Base-by-base conservation (phyloP, 1,139 yeast genomes). In the Meyerozyma carpophila region DNA sequence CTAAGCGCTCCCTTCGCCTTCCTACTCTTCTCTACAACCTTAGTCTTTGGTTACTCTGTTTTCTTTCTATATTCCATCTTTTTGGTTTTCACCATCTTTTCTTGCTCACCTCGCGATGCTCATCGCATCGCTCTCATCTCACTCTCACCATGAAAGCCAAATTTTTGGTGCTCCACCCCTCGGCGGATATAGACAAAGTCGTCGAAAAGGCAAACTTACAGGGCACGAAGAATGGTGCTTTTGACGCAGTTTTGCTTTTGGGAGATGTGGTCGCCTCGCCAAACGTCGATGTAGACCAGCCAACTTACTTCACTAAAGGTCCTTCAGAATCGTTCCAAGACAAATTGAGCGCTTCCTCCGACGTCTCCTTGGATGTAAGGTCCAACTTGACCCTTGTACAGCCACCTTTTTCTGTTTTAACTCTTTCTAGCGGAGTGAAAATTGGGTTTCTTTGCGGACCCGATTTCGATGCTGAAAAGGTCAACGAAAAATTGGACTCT, bases 191-290 rank as follows among this genome's bases (percentile, higher is more conserved):
- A 5, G 68, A 66, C 1, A 66, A 65, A 39, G 73, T 79, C 0
- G 53, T 80, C 8, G 62, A 57, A 10, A 80, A 81, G 46, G 70
- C 81, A 3, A 77, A 77, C 52, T 43, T 64, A 0, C 73, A 82
- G 44, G 66, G 81, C 52, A 47, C 57, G 18, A 82, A 78, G 51
- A 80, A 79, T 41, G 89, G 89, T 0, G 88, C 88, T 0, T 84
- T 84, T 56, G 84, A 75, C 42, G 68, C 75, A 5, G 73, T 77
- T 1, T 39, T 83, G 7, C 55, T 82, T 8, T 50, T 82, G 9
- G 86, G 88, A 2, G 75, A 75, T 48, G 63, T 69, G 3, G 43
- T 68, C 4, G 59, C 66, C 1, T 41, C 40, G 14, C 37, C 25
- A 36, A 25, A 6, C 8, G 45, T 6, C 13, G 41, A 46, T 9